Base-by-base conservation (phyloP, 192 early-diverging fungal species). In the Coemansia sp. region DNA sequence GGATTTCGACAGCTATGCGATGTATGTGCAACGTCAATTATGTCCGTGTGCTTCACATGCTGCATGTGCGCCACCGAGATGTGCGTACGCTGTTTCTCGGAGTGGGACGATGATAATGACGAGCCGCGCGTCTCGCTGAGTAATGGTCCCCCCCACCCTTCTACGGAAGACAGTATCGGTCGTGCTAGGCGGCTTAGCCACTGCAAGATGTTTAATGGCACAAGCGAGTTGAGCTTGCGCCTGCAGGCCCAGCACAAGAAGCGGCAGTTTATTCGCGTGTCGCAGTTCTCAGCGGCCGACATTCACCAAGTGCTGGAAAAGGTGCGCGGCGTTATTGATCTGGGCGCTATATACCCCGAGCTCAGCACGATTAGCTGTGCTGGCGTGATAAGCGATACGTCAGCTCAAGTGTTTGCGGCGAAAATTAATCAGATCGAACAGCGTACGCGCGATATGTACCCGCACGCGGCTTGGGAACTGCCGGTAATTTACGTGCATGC, bases 1-100 rank as follows among this genome's bases (percentile, higher is more conserved):
- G 68, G 64, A 5, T 76, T 33, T 27, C 69, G 87, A 2, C 84
- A 88, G 50, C 50, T 74, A 16, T 88, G 87, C 78, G 87, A 88
- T 48, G 57, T 64, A 13, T 88, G 87, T 66, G 11, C 31, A 3
- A 80, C 85, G 27, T 83, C 84, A n/a, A 59, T 88, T 10, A 72
- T 85, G 41, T 78, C 75, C 39, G 63, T 69, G 3, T 81, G 80
- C 66, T 85, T 62, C 41, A 6, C 63, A 13, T 88, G 87, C 68
- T 37, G 41, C 35, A 21, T 63, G 53, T 84, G 82, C 36, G 72
- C 56, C 24, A 33, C 35, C 11, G 87, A 88, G 59, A 5, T 86
- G 19, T 88, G 87, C 59, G 16, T 48, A 0, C 42, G 24, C 33
- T 88, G 87, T 59, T 85, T 78, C 53, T 54, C 45, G 41, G 66